Evolutionary conservation across 345 rosid genomes (phyloP), one percentile per base, ranked within the genome.

Genomic region (Carallia pectinifolia): DNA sequence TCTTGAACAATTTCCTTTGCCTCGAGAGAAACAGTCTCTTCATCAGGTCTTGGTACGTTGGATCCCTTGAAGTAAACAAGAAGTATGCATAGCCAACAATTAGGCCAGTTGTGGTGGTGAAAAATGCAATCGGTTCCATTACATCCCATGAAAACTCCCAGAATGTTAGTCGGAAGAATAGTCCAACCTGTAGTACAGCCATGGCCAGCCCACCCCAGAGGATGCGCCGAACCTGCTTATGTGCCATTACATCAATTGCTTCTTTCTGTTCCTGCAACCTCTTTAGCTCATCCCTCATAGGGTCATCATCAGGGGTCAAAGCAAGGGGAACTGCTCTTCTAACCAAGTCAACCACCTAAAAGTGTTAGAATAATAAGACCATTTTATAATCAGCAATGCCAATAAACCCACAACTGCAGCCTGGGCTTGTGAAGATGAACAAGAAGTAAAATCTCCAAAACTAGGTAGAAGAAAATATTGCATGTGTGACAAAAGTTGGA

Each of bases 91-190:
- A 95, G 71, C 97, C 99, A 6, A 90, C 64, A 1, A 95, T 85
- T 30, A 95, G 66, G 54, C 96, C 87, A 1, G 90, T 80, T 23
- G 97, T 61, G 3, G 99, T 95, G 27, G 81, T 72, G 65, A 91
- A 95, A 78, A 93, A 93, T 0, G 94, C 88, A 30, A 93, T 85
- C 7, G 98, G 98, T 79, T 93, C 98, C 98, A 93, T 93, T 27
- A 93, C 92, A 80, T 93, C 98, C 98, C 98, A 93, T 8, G 98
- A 93, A 66, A 93, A 90, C 70, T 95, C 99, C 99, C 99, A 95
- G 74, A 95, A 95, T 6, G 99, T 95, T 52, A 95, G 78, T 65
- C 99, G 80, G 67, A 95, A 87, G 82, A 95, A 92, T n/a, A 92
- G 81, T 6, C 85, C 79, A 4, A 91, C 82, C 58, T 89, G 97